A percentile compares a stretch with the other conserved stretches of the same genome.
These are phyloP conservation scores for Bacidia gigantensis DNA, from an alignment of 495 filamentous ascomycete species.

Conservation along the genomic window DNA sequence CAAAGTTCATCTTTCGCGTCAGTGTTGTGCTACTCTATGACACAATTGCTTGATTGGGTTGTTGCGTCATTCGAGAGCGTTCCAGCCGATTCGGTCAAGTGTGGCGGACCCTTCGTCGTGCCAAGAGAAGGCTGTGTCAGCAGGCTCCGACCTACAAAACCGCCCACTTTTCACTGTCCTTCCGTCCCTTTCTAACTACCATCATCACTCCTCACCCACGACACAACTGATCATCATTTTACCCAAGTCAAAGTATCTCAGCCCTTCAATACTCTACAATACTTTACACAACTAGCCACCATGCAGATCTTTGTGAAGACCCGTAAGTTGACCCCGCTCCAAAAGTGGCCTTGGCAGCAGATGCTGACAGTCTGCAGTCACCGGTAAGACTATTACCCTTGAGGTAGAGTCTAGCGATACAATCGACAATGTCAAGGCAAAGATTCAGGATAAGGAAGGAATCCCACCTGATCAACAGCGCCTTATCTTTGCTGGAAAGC, in stretches of 20 bases:
- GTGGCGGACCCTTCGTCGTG: background rate
- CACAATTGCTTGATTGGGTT: background rate
- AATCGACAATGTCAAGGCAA: slow-evolving; percentile 97
- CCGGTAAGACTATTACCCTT: slow-evolving; percentile 98
- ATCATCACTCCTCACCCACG: background rate
- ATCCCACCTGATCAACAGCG: slow-evolving; percentile 98
- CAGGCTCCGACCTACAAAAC: background rate
- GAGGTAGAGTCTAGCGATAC: slow-evolving; percentile 97
- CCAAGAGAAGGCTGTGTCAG: background rate
- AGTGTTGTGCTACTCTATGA: no score
- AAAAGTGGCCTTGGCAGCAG: slow-evolving; percentile 6
- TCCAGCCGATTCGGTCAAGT: background rate
- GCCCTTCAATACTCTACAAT: background rate
- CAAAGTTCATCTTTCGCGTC: background rate
- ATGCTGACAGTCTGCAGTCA: slow-evolving; percentile 37
- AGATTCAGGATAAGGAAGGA: slow-evolving; percentile 99
- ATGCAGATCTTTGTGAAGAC: slow-evolving; percentile 99
- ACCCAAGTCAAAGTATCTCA: background rate
- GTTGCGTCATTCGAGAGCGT: background rate
- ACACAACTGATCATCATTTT: background rate
- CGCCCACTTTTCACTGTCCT: slow-evolving; percentile 10
- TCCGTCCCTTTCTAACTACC: slow-evolving; percentile 10
- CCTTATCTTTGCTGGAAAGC: slow-evolving; percentile 96
- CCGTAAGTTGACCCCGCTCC: slow-evolving; percentile 44
- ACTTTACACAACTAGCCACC: slow-evolving; percentile 19